Conservation (phyloP, 2,329 filamentous ascomycete genomes). For the Ophiostoma ulmi region DNA sequence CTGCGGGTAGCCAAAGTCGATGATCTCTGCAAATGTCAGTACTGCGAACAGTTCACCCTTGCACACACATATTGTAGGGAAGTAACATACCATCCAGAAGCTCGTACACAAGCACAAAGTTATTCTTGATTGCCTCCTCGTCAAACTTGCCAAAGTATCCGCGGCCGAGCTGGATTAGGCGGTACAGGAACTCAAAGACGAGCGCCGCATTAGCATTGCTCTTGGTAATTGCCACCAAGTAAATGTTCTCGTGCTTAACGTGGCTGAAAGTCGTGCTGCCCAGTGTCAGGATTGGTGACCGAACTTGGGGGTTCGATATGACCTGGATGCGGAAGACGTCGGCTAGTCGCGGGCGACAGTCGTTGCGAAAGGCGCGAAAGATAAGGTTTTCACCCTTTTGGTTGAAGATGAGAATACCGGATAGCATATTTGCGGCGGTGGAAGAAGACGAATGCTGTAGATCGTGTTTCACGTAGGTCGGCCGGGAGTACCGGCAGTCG, state of each 20-base stretch:
- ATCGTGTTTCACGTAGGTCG: neutral
- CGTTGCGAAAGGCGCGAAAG: slow-evolving; percentile 96
- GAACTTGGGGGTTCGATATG: slow-evolving; percentile 95
- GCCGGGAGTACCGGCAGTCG: neutral
- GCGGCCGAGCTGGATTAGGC: slow-evolving; percentile 81
- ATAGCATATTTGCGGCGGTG: slow-evolving; percentile 63
- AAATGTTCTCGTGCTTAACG: slow-evolving; percentile 99
- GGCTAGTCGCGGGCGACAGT: slow-evolving; percentile 93
- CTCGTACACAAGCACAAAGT: slow-evolving; percentile 98
- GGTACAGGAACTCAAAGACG: slow-evolving; percentile 96
- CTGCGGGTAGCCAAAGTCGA: slow-evolving; percentile 98
- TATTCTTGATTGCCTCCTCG: slow-evolving; percentile 99
- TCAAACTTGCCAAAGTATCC: slow-evolving; percentile 99
- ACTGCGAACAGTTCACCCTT: neutral
- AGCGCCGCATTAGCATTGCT: slow-evolving; percentile 98
- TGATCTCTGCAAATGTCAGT: slow-evolving; percentile 62
- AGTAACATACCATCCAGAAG: slow-evolving; percentile 70
- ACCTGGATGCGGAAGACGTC: slow-evolving; percentile 99
- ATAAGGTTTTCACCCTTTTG: slow-evolving; percentile 99
- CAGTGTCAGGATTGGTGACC: slow-evolving; percentile 93
- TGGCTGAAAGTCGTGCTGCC: slow-evolving; percentile 98
- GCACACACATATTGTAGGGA: neutral
- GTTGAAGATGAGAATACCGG: slow-evolving; percentile 96
- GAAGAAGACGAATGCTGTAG: neutral
- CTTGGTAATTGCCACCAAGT: slow-evolving; percentile 94